Base-by-base conservation (phyloP, 2,329 filamentous ascomycete genomes). In the Stagonosporopsis cucurbitacearum region DNA sequence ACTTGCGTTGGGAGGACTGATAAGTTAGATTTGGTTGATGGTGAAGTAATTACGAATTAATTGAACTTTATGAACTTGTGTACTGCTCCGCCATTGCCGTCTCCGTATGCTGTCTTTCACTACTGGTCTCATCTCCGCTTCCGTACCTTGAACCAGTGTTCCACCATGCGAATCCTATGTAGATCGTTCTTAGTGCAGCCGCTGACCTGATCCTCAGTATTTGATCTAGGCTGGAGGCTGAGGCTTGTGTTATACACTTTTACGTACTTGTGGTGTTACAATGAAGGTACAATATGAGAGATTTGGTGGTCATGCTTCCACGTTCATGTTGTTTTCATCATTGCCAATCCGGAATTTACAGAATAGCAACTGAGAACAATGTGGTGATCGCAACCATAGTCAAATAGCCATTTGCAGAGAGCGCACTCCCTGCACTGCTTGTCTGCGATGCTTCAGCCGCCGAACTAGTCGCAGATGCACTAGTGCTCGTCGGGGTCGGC, bases 391-490 rank as follows among this genome's bases (percentile, higher is more conserved):
- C n/a, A 19, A 39, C 8, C 4, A 43, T 51, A 6, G 36, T 26
- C 33, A 56, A 15, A 22, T 39, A 43, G n/a, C 36, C 32, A 23
- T 37, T 25, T 7, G 53, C 47, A 19, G 25, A 43, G 26, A 47
- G 23, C 15, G n/a, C 9, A n/a, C n/a, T 37, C n/a, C 47, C 53
- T 22, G 48, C 53, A 35, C 42, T 58, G 19, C 41, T 48, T 22
- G 58, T 47, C 48, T 63, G 62, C 15, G 60, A 50, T 23, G 46
- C 28, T 41, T 50, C 33, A 22, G 53, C 59, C 42, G 37, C 41
- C 22, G 54, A 52, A 49, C 54, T 51, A 49, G 63, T 62, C 25
- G 47, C 40, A 20, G 52, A 36, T 22, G 43, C 15, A 28, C 41
- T 43, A 26, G 47, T 19, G 28, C 36, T 56, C 9, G 43, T 47